Base-by-base conservation (phyloP, 2,329 filamentous ascomycete genomes). In the Coniochaeta pulveracea region DNA sequence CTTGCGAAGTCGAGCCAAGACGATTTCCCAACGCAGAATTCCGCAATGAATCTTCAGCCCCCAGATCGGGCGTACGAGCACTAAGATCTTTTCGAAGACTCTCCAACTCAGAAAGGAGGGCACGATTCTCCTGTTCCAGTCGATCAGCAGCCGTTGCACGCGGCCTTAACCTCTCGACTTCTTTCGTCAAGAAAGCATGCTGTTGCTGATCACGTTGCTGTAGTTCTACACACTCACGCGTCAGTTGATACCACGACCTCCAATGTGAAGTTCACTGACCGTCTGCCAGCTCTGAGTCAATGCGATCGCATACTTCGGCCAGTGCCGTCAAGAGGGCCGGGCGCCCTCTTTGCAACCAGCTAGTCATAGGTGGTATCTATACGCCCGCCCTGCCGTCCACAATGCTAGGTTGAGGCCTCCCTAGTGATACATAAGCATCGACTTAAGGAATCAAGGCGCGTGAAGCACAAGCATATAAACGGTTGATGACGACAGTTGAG, bases 91-190 rank as follows among this genome's bases (percentile, higher is more conserved):
- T 18, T 34, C 46, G 37, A 14, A 62, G 46, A 8, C 47, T 40
- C 4, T 42, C 39, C 8, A 69, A 37, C 34, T 64, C 53, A 19
- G 42, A 45, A 32, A 50, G 54, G 5, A 72, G 51, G 4, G 48
- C 39, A n/a, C 41, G 43, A 33, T 66, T 67, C 37, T 68, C 61
- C 11, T 54, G 43, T 34, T 64, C 55, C 17, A 70, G 43, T 2
- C 40, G 45, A 10, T 55, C 50, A 14, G 53, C 52, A 17, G 49
- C 41, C 11, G 47, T 48, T n/a, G 50, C 52, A 15, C 42, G 48
- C 10, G 38, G 41, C 26, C 41, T 54, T 5, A 63, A 43, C n/a
- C 44, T 41, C 16, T 52, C 46, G 8, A 64, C 37, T 39, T 64
- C 58, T 5, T 50, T 41, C 9, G 42, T 33, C 28, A 55, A 47